phyloP scores from a whole-genome alignment of 2,329 filamentous ascomycete genomes.

The Bipolaris gigantea region DNA sequence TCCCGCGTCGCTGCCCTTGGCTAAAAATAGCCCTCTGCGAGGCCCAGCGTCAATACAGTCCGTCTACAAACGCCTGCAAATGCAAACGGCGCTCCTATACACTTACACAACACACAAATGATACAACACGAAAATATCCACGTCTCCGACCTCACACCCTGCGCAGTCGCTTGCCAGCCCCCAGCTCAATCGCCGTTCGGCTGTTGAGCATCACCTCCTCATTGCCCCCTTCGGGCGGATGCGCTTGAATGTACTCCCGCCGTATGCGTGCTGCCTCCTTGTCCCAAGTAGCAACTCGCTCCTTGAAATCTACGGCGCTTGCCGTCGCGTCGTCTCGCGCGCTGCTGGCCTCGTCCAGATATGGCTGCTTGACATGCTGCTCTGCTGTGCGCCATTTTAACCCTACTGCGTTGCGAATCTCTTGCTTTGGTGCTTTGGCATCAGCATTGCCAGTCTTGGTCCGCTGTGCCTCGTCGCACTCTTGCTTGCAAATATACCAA shows the following conservation, averaged over 20 bases:
- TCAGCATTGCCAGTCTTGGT: slow-evolving; percentile 65
- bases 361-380: slow-evolving; percentile 73
- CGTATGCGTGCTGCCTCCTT: slow-evolving; percentile 58
- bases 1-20: background rate
- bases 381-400: slow-evolving; percentile 85
- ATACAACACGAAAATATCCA: slow-evolving; percentile 22
- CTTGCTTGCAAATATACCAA: slow-evolving; percentile 63
- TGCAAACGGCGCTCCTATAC: slow-evolving; percentile 28
- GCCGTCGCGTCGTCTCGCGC: slow-evolving; percentile 68
- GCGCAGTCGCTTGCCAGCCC: slow-evolving; percentile 40
- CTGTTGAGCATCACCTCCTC: slow-evolving; percentile 38
- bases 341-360: slow-evolving; percentile 70
- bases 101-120: slow-evolving; percentile 20
- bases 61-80: slow-evolving; percentile 24
- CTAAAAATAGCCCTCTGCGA: background rate
- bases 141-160: slow-evolving; percentile 21
- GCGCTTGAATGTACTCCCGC: slow-evolving; percentile 46
- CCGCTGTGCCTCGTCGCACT: slow-evolving; percentile 69
- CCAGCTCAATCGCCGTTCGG: slow-evolving; percentile 44
- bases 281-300: slow-evolving; percentile 72
- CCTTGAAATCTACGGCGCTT: slow-evolving; percentile 62
- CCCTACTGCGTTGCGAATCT: slow-evolving; percentile 82
- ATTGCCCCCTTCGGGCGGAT: slow-evolving; percentile 38
- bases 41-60: background rate
- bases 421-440: slow-evolving; percentile 68